Evolutionary conservation across 495 filamentous ascomycete genomes (phyloP), one percentile per base, ranked within the genome.

Genomic region (Neurospora discreta): DNA sequence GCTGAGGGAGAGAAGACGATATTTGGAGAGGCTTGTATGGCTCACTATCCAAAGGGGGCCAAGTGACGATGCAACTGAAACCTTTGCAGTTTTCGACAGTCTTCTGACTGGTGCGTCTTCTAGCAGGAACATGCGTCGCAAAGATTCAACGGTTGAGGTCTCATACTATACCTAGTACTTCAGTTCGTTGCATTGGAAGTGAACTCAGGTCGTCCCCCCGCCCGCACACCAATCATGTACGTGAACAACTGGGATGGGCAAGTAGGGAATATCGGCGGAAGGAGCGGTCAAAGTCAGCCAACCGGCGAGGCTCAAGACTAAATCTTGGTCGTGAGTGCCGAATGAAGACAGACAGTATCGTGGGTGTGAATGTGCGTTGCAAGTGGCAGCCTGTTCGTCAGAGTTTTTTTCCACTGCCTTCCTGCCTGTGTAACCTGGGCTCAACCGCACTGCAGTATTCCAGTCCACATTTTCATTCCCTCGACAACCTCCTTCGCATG

Each of bases 21-120:
- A 9, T 81, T 80, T 71, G 41, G 70, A 44, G 80, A 81, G 75
- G 41, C 46, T 20, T 81, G 78, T 68, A 81, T 80, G 80, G 73
- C 77, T 1, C 78, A 75, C 76, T 42, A 71, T 33, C 75, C 76
- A 6, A 23, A n/a, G 39, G 23, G 23, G 23, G 23, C 4, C 10
- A 52, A 3, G 33, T 36, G 33, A 20, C 26, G 44, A 52, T 52
- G 18, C 38, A 39, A 36, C 3, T 36, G 33, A 36, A 11, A 9
- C 39, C 39, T 11, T 39, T 39, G 39, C 39, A 39, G 9, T 11
- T 39, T 39, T 39, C 10, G 39, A 39, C 9, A 39, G 39, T 39
- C 33, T 36, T 36, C 33, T 36, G 33, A 36, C 33, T 36, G 33
- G 33, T 36, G 33, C 33, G 33, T 36, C 33, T 36, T 5, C 3